These are phyloP conservation scores for Beauveria australis DNA, from an alignment of 2,329 filamentous ascomycete genomes.

Conservation along the genomic window DNA sequence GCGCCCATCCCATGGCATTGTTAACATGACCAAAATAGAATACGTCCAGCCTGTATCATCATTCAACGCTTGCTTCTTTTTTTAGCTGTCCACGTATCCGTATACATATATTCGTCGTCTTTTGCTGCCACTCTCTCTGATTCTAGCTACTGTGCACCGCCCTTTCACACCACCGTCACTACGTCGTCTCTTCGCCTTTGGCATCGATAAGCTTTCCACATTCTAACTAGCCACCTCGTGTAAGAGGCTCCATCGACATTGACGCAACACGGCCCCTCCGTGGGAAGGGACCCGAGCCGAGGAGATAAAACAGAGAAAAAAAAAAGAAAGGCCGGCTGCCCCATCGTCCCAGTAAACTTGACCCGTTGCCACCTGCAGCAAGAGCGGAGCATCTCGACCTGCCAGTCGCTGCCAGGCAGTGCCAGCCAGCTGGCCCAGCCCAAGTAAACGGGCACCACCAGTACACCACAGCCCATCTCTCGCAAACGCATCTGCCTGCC, in stretches of 20 bases:
- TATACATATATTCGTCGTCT: background rate
- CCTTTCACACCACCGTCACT: background rate
- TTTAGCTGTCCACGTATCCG: background rate
- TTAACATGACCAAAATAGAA: too few species aligned
- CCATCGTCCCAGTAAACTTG: background rate
- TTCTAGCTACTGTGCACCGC: background rate
- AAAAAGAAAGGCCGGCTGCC: background rate
- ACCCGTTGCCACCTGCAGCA: background rate
- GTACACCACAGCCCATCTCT: background rate
- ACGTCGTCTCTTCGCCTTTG: background rate
- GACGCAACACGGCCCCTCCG: conserved; percentile 4
- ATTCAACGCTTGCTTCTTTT: too few species aligned
- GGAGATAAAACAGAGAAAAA: background rate
- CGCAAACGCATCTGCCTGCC: conserved; percentile 1
- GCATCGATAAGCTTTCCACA: background rate
- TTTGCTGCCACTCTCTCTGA: background rate
- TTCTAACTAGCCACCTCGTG: conserved; percentile 4
- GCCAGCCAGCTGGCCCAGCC: background rate
- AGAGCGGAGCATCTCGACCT: conserved; percentile 4
- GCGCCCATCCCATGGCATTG: too few species aligned
- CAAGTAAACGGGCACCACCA: background rate
- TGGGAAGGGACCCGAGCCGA: background rate
- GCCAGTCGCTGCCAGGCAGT: background rate
- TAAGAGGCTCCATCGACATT: conserved; percentile 5
- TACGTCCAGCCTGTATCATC: too few species aligned